Percentiles rank a stretch among this genome's conserved stretches.
These are phyloP conservation scores for Phaseolus coccineus DNA, from an alignment of 331 rosid species.

Conservation along the genomic window DNA sequence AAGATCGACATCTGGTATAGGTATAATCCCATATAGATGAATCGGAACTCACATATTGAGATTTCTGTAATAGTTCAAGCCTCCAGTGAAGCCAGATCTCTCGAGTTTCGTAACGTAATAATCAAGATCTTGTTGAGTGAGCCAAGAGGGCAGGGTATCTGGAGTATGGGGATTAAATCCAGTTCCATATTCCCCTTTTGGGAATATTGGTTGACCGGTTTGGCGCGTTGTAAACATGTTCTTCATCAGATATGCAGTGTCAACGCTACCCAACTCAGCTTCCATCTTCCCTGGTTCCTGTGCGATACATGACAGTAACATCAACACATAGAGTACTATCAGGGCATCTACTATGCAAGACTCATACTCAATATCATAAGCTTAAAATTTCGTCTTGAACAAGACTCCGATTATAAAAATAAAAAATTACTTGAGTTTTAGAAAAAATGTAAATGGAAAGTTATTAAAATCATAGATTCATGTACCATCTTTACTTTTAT, in stretches of 20 bases:
- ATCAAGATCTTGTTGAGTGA: slow-evolving; percentile 44
- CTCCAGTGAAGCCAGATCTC: slow-evolving; percentile 46
- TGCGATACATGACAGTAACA: not conserved
- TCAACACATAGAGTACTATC: not conserved
- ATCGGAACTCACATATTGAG: slow-evolving; percentile 35
- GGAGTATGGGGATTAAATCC: slow-evolving; percentile 38
- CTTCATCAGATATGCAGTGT: not conserved
- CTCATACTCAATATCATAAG: too few species aligned
- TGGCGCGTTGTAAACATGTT: slow-evolving; percentile 38
- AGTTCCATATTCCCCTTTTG: slow-evolving; percentile 42
- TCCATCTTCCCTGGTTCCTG: slow-evolving; percentile 48
- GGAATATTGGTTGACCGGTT: slow-evolving; percentile 40
- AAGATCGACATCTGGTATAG: too few species aligned
- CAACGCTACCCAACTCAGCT: slow-evolving; percentile 33
- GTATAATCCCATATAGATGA: not conserved
- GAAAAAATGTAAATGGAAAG: too few species aligned
- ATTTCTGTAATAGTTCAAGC: slow-evolving; percentile 49
- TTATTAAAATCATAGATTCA: too few species aligned
- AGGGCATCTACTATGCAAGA: too few species aligned
- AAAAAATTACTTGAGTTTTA: too few species aligned
- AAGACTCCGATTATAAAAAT: too few species aligned
- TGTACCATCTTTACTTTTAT: too few species aligned
- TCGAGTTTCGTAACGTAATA: slow-evolving; percentile 39
- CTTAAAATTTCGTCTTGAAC: too few species aligned
- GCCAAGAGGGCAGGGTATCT: slow-evolving; percentile 48